Conservation (phyloP, 2,329 filamentous ascomycete genomes). For the Elsinoe fawcettii region DNA sequence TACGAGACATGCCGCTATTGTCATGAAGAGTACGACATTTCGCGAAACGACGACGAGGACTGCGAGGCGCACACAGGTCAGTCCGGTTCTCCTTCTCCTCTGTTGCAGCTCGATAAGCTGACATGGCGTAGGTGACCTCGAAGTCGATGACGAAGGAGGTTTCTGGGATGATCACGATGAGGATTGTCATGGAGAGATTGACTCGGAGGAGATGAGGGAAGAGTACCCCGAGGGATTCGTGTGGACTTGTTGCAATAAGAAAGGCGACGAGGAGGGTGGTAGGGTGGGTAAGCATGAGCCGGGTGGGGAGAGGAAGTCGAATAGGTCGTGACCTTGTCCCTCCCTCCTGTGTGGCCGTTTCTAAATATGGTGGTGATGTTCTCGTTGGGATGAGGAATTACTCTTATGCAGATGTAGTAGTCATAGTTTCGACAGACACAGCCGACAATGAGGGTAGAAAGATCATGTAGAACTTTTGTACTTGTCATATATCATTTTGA, state of each 20-base stretch:
- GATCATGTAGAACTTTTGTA: not conserved
- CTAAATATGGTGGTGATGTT: too few species aligned
- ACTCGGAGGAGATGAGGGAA: conserved; percentile 21
- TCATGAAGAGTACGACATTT: conserved; percentile 23
- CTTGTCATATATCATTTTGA: conserved; percentile 9
- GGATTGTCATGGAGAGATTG: conserved; percentile 24
- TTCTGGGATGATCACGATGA: conserved; percentile 29
- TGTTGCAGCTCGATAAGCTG: not conserved
- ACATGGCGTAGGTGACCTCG: conserved; percentile 21
- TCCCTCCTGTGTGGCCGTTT: too few species aligned
- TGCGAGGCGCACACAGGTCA: conserved; percentile 23
- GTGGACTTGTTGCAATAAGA: conserved; percentile 27
- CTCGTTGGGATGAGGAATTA: too few species aligned
- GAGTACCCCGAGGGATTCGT: conserved; percentile 25
- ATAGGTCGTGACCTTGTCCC: not conserved
- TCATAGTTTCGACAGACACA: too few species aligned
- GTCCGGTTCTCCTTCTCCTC: not conserved
- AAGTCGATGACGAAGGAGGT: conserved; percentile 21
- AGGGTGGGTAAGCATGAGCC: not conserved
- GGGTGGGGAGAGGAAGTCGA: not conserved
- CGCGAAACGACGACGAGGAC: conserved; percentile 18
- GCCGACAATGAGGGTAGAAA: not conserved
- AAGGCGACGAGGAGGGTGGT: conserved; percentile 15
- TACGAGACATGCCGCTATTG: conserved; percentile 21
- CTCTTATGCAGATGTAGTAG: too few species aligned